Evolutionary conservation across 768 basidiomycete genomes (phyloP).

Genomic region (Russula brevipes): DNA sequence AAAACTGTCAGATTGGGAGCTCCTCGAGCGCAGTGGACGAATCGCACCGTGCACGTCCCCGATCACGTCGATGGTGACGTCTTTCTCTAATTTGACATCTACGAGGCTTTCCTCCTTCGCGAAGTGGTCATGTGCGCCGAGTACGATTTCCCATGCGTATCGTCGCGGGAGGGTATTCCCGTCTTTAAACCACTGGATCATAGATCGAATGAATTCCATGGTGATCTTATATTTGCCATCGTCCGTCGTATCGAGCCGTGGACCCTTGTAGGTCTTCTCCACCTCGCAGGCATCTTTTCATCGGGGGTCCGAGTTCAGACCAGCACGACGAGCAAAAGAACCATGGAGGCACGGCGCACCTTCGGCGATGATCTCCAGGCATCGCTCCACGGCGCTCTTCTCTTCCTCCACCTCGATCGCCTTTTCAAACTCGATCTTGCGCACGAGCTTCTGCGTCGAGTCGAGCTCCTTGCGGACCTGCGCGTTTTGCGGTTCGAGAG

Average conservation of each 20-base stretch:
- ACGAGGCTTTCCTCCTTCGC: constrained; percentile 77
- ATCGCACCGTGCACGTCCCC: constrained; percentile 86
- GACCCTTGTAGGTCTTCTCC: constrained; percentile 70
- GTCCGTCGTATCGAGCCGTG: constrained; percentile 53
- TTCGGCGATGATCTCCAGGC: constrained; percentile 72
- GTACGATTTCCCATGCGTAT: constrained; percentile 92
- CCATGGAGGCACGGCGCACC: constrained; percentile 38
- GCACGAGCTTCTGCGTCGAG: constrained; percentile 85
- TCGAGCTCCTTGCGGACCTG: constrained; percentile 73
- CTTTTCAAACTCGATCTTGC: constrained; percentile 90
- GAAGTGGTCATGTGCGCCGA: constrained; percentile 77
- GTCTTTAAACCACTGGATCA: constrained; percentile 91
- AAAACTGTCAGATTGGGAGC: constrained; percentile 11
- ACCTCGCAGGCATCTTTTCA: constrained; percentile 68
- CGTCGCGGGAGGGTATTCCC: constrained; percentile 89
- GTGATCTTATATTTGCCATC: constrained; percentile 72
- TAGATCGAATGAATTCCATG: constrained; percentile 68
- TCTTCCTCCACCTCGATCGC: constrained; percentile 93
- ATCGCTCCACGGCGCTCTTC: constrained; percentile 68
- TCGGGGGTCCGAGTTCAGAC: neutral
- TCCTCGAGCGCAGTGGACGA: constrained; percentile 1
- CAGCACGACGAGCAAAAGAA: neutral
- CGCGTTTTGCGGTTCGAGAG: constrained; percentile 83
- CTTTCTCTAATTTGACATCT: constrained; percentile 66
- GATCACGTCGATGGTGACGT: constrained; percentile 84